Percentiles rank a stretch among this genome's conserved stretches.
Conservation (phyloP, 805 yeast genomes). For the Wickerhamomyces subpelliculosus region DNA sequence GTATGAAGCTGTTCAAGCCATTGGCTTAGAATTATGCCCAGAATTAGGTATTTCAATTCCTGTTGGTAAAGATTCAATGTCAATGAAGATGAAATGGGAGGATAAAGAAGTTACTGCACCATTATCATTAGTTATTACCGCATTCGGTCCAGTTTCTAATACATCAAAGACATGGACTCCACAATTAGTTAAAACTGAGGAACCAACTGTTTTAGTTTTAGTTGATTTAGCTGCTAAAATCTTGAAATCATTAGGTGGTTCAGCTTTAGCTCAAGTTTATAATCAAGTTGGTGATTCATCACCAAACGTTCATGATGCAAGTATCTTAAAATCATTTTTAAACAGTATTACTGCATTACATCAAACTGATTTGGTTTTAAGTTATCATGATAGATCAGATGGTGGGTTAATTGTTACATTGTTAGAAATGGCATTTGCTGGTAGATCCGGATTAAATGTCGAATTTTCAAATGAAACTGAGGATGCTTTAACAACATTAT, state of each 20-base stretch:
- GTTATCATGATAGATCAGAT: conserved; percentile 94
- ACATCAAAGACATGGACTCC: conserved; percentile 97
- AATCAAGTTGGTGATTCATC: conserved; percentile 75
- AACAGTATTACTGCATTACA: conserved; percentile 69
- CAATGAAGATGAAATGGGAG: conserved; percentile 98
- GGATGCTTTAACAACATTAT: conserved; percentile 50
- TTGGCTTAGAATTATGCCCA: conserved; percentile 92
- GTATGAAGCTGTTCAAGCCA: conserved; percentile 95
- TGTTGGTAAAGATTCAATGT: conserved; percentile 98
- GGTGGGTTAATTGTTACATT: conserved; percentile 89
- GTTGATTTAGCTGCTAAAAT: conserved; percentile 67
- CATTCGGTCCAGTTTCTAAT: conserved; percentile 80
- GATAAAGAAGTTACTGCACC: conserved; percentile 94
- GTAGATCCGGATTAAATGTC: conserved; percentile 75
- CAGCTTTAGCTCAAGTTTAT: conserved; percentile 92
- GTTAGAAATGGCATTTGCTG: conserved; percentile 95
- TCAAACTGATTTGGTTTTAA: conserved; percentile 52
- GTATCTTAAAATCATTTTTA: conserved; percentile 61
- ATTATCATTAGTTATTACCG: conserved; percentile 80
- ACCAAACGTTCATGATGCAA: conserved; percentile 75
- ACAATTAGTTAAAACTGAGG: conserved; percentile 44
- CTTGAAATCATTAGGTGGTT: conserved; percentile 72
- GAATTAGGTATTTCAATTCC: conserved; percentile 88
- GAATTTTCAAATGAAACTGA: conserved; percentile 31
- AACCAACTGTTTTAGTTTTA: conserved; percentile 58